phyloP scores from a whole-genome alignment of 2,329 filamentous ascomycete genomes.

The Stachybotrys echinatus region DNA sequence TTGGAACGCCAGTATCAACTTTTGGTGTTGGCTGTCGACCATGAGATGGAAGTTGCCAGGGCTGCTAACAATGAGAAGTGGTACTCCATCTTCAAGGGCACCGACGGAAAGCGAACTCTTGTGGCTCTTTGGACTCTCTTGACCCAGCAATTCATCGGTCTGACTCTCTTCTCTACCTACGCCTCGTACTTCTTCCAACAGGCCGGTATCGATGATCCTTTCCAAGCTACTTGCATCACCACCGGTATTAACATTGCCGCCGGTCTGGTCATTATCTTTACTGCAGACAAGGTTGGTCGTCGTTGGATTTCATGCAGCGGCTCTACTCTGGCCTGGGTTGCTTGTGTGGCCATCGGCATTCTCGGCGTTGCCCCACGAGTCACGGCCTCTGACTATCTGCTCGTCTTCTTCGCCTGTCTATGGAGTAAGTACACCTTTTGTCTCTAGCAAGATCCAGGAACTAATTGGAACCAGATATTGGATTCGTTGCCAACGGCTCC shows the following conservation, averaged over 20 bases:
- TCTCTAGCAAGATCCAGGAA: not conserved
- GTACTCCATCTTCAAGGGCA: conserved; percentile 21
- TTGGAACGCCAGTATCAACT: conserved; percentile 12
- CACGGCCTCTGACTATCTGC: conserved; percentile 8
- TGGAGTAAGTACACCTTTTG: conserved; percentile 14
- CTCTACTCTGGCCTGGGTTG: not conserved
- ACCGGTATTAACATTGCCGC: not conserved
- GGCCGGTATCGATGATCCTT: not conserved
- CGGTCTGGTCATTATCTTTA: not conserved
- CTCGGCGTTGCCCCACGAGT: conserved; percentile 10
- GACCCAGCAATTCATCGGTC: conserved; percentile 7
- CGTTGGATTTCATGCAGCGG: not conserved
- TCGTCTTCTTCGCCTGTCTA: conserved; percentile 15
- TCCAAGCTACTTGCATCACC: not conserved
- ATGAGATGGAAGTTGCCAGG: conserved; percentile 13
- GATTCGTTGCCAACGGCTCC: conserved; percentile 16
- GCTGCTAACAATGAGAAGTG: conserved; percentile 11
- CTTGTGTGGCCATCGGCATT: conserved; percentile 9
- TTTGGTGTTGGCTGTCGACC: conserved; percentile 8
- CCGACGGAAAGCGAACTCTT: conserved; percentile 19
- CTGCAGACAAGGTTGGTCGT: not conserved
- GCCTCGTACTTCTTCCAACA: conserved; percentile 1
- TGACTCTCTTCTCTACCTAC: not conserved
- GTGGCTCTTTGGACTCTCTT: conserved; percentile 19
- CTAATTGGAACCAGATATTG: conserved; percentile 11